A percentile compares a stretch with the other conserved stretches of the same genome.
Conservation (phyloP, 176 grass and related monocot species). For the Musa schizocarpa region DNA sequence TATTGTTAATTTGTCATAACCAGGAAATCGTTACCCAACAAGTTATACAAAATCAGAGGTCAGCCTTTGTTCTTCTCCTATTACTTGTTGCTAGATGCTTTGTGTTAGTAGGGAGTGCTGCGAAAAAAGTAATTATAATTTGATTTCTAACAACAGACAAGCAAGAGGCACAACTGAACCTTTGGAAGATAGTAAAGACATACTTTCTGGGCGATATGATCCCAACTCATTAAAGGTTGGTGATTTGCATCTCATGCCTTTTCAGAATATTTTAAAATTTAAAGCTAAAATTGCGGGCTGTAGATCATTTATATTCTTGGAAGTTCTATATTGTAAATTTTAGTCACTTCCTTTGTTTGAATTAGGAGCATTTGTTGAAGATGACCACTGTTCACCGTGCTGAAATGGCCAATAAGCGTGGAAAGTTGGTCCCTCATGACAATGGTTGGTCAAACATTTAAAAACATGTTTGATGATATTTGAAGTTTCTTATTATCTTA, state of each 20-base stretch:
- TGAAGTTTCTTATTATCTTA: background rate
- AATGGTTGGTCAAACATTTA: slow-evolving; percentile 49
- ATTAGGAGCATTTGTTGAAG: slow-evolving; percentile 80
- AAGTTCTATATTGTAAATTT: background rate
- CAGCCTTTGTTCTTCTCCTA: slow-evolving; percentile 16
- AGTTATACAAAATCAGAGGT: slow-evolving; percentile 90
- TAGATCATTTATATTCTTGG: background rate
- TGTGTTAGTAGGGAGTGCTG: background rate
- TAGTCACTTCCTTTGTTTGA: slow-evolving; percentile 10
- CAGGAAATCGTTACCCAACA: slow-evolving; percentile 84
- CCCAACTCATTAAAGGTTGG: slow-evolving; percentile 71
- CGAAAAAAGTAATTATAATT: background rate
- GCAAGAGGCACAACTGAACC: slow-evolving; percentile 29
- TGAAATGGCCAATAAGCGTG: slow-evolving; percentile 86
- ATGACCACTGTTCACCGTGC: slow-evolving; percentile 70
- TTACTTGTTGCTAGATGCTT: slow-evolving; percentile 1
- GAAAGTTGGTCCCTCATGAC: slow-evolving; percentile 45
- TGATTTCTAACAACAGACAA: slow-evolving; percentile 40
- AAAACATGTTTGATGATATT: slow-evolving; percentile 3
- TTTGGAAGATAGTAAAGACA: slow-evolving; percentile 40
- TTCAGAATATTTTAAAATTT: slow-evolving; percentile 1
- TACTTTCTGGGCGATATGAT: slow-evolving; percentile 55
- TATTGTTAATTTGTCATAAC: slow-evolving; percentile 28
- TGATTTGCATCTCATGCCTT: background rate
- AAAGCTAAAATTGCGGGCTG: background rate